A percentile compares a stretch with the other conserved stretches of the same genome.
These are phyloP conservation scores for Mucor ambiguus DNA, from an alignment of 371 early-diverging fungal species.

Conservation along the genomic window DNA sequence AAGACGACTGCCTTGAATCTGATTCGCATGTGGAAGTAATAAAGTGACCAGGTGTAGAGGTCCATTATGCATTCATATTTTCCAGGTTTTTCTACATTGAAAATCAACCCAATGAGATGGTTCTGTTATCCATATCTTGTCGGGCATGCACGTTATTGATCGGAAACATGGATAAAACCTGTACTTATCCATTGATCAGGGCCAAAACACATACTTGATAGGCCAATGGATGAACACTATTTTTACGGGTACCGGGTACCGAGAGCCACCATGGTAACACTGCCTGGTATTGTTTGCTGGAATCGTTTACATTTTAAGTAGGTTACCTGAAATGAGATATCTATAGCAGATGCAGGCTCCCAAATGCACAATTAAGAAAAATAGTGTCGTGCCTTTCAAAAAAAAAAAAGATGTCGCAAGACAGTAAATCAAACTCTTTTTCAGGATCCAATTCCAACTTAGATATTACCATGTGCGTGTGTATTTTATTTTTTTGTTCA, in stretches of 20 bases:
- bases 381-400: too few species aligned
- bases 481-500: too few species aligned
- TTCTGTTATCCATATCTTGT: neutral
- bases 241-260: neutral
- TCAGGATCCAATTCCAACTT: too few species aligned
- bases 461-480: too few species aligned
- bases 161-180: neutral
- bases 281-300: neutral
- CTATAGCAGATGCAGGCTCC: neutral
- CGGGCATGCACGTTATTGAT: neutral
- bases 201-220: neutral
- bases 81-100: neutral
- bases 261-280: neutral
- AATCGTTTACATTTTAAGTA: neutral
- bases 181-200: neutral
- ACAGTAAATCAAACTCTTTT: too few species aligned
- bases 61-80: neutral
- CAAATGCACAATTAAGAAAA: too few species aligned
- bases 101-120: neutral
- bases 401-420: too few species aligned
- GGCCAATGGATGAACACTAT: neutral
- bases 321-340: neutral
- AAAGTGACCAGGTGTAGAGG: neutral
- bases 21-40: too few species aligned
- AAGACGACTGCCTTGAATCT: too few species aligned